Evolutionary conservation across 495 filamentous ascomycete species (phyloP).

Genomic region (Lasiosphaeris hirsuta): DNA sequence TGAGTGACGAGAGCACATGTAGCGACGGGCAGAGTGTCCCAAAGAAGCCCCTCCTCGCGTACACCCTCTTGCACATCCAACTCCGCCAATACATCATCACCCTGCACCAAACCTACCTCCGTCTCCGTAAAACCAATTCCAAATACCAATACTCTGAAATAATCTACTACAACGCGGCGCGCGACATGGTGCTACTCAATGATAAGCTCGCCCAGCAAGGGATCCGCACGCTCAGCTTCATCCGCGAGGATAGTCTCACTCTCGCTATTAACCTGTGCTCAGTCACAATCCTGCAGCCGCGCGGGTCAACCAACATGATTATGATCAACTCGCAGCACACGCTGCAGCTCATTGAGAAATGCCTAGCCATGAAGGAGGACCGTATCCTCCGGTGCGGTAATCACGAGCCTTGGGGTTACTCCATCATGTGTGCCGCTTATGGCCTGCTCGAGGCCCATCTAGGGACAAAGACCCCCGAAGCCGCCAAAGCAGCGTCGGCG

Average conservation of each 20-base stretch:
- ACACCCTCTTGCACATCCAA: slow-evolving; percentile 41
- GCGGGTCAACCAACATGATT: slow-evolving; percentile 40
- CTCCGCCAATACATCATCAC: slow-evolving; percentile 44
- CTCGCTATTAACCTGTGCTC: slow-evolving; percentile 45
- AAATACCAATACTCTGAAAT: slow-evolving; percentile 47
- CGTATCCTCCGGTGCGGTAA: slow-evolving; percentile 43
- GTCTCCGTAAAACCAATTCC: slow-evolving; percentile 37
- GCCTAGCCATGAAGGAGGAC: slow-evolving; percentile 44
- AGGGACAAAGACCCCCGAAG: slow-evolving; percentile 36
- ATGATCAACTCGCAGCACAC: slow-evolving; percentile 44
- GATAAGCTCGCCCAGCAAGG: slow-evolving; percentile 39
- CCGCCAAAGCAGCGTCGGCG: slow-evolving; percentile 38
- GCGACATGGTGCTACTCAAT: slow-evolving; percentile 44
- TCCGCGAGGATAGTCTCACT: slow-evolving; percentile 40
- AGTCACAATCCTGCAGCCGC: slow-evolving; percentile 49
- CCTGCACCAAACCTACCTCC: slow-evolving; percentile 43
- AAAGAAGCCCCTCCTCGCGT: slow-evolving; percentile 37
- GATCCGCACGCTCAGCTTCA: slow-evolving; percentile 38
- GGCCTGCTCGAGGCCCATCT: slow-evolving; percentile 42
- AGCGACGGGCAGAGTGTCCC: slow-evolving; percentile 6
- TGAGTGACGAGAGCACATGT: slow-evolving; percentile 11
- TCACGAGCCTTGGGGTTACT: slow-evolving; percentile 46
- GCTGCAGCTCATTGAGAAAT: slow-evolving; percentile 41
- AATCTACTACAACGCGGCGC: slow-evolving; percentile 45
- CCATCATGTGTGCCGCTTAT: slow-evolving; percentile 42